A percentile compares a stretch with the other conserved stretches of the same genome.
These are phyloP conservation scores for Keqinozyma sinolaborantium DNA, from an alignment of 1,139 yeast genomes.

Conservation along the genomic window DNA sequence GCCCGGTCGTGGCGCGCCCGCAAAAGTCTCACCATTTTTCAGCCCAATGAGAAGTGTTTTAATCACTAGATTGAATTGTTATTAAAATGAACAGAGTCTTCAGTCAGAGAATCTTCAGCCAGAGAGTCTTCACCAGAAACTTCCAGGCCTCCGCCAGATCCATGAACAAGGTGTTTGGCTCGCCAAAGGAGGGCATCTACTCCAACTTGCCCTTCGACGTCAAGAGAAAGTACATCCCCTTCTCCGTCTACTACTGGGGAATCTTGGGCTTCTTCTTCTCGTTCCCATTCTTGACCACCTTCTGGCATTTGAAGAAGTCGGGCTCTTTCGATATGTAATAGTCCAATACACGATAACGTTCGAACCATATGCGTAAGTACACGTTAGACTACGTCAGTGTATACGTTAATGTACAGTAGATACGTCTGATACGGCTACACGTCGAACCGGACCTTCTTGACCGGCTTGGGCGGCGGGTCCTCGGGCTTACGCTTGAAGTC, in stretches of 20 bases:
- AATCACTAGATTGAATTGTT: not conserved
- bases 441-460: constrained; percentile 26
- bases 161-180: constrained; percentile 34
- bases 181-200: constrained; percentile 79
- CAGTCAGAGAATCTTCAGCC: constrained; percentile 12
- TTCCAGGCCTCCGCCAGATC: constrained; percentile 36
- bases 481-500: not conserved
- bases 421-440: constrained; percentile 8
- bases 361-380: not conserved
- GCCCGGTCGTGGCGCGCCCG: constrained; percentile 2
- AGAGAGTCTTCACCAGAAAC: constrained; percentile 23
- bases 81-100: constrained; percentile 6
- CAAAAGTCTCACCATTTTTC: constrained; percentile 4
- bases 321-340: constrained; percentile 44
- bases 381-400: constrained; percentile 1
- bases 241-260: constrained; percentile 75
- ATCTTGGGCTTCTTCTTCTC: constrained; percentile 59
- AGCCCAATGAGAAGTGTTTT: constrained; percentile 14
- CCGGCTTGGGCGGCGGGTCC: constrained; percentile 7
- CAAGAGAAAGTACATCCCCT: constrained; percentile 82
- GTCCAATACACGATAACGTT: too few species aligned
- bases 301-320: constrained; percentile 72
- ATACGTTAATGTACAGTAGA: not conserved
- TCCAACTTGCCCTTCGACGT: constrained; percentile 92
- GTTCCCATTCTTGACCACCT: constrained; percentile 67